Conservation (phyloP, 2,329 filamentous ascomycete species). For the Ramichloridium luteum region DNA sequence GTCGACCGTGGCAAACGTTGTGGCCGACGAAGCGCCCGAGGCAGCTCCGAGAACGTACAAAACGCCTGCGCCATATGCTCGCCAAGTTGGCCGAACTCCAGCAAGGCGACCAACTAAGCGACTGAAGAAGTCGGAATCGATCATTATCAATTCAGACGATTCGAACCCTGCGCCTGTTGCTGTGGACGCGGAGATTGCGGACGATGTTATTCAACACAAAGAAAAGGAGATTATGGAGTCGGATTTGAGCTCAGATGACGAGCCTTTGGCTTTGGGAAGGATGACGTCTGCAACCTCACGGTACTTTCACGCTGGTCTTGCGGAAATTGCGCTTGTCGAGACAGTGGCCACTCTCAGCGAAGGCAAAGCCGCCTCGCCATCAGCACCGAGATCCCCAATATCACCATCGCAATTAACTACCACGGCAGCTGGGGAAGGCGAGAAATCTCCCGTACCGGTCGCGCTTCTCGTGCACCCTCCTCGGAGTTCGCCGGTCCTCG, state of each 20-base stretch:
- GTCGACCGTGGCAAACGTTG: no score
- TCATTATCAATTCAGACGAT: slow-evolving; percentile 21
- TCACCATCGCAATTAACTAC: background rate
- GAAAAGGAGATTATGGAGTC: background rate
- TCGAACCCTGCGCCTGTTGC: slow-evolving; percentile 6
- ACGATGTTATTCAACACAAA: slow-evolving; percentile 1
- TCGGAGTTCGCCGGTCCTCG: background rate
- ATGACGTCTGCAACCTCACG: background rate
- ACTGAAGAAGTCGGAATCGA: slow-evolving; percentile 16
- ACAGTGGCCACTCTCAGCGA: background rate
- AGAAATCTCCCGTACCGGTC: background rate
- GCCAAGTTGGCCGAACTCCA: background rate
- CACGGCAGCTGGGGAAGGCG: background rate
- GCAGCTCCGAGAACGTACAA: slow-evolving; percentile 3
- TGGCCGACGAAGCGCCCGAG: slow-evolving; percentile 7
- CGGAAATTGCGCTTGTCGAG: background rate
- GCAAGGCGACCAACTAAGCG: slow-evolving; percentile 13
- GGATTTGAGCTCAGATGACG: background rate
- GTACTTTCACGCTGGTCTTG: slow-evolving; percentile 3
- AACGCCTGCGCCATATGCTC: background rate
- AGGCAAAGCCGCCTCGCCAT: background rate
- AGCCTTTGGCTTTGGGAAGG: background rate
- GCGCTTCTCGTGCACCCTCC: background rate
- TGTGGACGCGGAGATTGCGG: slow-evolving; percentile 4
- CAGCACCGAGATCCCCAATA: background rate